Evolutionary conservation across 169 alveolate genomes (phyloP).

Genomic region (Plasmodium falciparum): DNA sequence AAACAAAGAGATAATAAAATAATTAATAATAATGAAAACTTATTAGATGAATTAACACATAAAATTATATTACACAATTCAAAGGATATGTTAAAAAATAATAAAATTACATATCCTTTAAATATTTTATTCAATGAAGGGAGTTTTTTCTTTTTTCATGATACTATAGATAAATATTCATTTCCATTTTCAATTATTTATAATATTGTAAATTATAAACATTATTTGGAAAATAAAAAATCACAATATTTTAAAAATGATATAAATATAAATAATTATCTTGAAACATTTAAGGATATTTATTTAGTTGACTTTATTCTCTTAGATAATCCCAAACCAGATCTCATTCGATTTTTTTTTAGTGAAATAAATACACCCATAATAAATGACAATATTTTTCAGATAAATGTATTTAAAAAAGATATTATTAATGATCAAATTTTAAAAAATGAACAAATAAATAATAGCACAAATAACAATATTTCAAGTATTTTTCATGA

Average conservation of each 20-base stretch:
- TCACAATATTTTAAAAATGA: neutral
- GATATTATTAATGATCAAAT: slow-evolving; percentile 38
- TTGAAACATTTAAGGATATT: slow-evolving; percentile 19
- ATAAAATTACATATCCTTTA: slow-evolving; percentile 27
- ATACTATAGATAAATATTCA: slow-evolving; percentile 13
- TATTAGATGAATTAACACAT: neutral
- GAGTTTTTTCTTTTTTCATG: slow-evolving; percentile 36
- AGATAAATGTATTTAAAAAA: slow-evolving; percentile 25
- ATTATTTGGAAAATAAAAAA: slow-evolving; percentile 16
- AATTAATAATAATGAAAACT: no score
- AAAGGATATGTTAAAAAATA: slow-evolving; percentile 8
- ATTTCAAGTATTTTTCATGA: slow-evolving; percentile 8
- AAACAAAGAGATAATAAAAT: no score
- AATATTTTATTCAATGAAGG: slow-evolving; percentile 59
- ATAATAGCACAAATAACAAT: neutral
- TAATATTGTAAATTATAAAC: slow-evolving; percentile 42
- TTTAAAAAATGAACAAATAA: neutral
- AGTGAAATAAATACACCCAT: slow-evolving; percentile 71
- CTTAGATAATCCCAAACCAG: slow-evolving; percentile 53
- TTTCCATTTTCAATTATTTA: slow-evolving; percentile 43
- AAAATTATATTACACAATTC: neutral
- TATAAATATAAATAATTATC: neutral
- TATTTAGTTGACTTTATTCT: slow-evolving; percentile 52
- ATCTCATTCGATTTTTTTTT: slow-evolving; percentile 43
- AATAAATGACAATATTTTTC: slow-evolving; percentile 70